These are phyloP conservation scores for Chrysoporthe austroafricana DNA, from an alignment of 2,329 filamentous ascomycete species.

Conservation along the genomic window DNA sequence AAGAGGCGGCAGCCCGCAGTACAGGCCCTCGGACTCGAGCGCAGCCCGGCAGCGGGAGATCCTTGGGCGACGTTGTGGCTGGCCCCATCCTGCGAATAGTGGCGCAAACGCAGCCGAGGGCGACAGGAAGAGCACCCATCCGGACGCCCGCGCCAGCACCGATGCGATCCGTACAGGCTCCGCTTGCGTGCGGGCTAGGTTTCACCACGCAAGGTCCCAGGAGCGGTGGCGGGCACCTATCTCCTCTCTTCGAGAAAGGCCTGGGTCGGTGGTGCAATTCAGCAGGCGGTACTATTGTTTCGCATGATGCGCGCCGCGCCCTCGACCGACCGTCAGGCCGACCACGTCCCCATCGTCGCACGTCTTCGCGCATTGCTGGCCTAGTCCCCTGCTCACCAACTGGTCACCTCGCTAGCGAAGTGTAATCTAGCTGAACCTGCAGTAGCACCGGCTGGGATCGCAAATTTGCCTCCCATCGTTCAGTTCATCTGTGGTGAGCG, in stretches of 20 bases:
- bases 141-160: not conserved
- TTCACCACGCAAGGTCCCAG: slow-evolving; percentile 11
- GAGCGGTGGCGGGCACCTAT: not conserved
- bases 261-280: not conserved
- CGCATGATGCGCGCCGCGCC: not conserved
- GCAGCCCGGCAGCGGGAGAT: not conserved
- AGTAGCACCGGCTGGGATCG: slow-evolving; percentile 4
- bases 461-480: not conserved
- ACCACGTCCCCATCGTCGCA: not conserved
- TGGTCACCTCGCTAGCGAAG: not conserved
- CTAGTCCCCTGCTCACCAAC: not conserved
- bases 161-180: not conserved
- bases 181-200: slow-evolving; percentile 10
- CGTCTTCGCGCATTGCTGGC: not conserved
- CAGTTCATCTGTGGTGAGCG: not conserved
- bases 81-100: not conserved
- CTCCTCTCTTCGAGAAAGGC: not conserved
- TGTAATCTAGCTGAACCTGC: not conserved
- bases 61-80: not conserved
- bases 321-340: slow-evolving; percentile 1
- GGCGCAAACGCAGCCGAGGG: not conserved
- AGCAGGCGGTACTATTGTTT: slow-evolving; percentile 14
- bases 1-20: not conserved
- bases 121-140: not conserved
- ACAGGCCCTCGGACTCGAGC: not conserved